phyloP scores from a whole-genome alignment of 495 filamentous ascomycete genomes.

The Chlorociboria aeruginascens region DNA sequence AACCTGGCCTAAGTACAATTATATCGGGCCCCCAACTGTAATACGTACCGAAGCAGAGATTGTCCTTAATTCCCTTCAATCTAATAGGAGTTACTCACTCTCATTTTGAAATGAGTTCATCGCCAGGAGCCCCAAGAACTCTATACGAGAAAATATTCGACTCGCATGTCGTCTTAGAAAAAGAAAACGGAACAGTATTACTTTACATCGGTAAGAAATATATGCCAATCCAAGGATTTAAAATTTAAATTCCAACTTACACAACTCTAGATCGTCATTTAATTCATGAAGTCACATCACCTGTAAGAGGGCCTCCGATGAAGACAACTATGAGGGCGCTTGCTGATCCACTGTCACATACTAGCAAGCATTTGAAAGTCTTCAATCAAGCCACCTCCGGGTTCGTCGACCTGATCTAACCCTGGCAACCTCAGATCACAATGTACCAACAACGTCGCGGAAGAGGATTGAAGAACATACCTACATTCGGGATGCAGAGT shows the following conservation, averaged over 20 bases:
- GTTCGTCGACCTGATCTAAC: constrained; percentile 91
- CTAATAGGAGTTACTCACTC: no score
- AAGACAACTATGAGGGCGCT: not conserved
- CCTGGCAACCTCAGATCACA: constrained; percentile 88
- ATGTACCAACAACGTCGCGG: constrained; percentile 75
- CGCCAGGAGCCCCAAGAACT: constrained; percentile 33
- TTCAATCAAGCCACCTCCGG: constrained; percentile 67
- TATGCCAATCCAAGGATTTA: not conserved
- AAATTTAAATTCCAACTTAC: constrained; percentile 1
- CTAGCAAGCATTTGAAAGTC: constrained; percentile 81
- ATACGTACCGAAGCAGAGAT: no score
- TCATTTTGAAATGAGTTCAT: no score
- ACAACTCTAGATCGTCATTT: constrained; percentile 65
- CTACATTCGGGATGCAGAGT: constrained; percentile 87
- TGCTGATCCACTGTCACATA: not conserved
- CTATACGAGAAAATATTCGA: constrained; percentile 97
- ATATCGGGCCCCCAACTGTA: no score
- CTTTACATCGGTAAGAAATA: constrained; percentile 68
- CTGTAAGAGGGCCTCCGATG: constrained; percentile 37
- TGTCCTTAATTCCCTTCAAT: no score
- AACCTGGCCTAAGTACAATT: no score
- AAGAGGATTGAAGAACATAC: constrained; percentile 75
- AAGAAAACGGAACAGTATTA: constrained; percentile 81
- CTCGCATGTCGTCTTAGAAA: constrained; percentile 86
- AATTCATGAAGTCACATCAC: constrained; percentile 96